A percentile compares a stretch with the other conserved stretches of the same genome.
Conservation (phyloP, 352 stramenopile species). For the Phytophthora europaea region DNA sequence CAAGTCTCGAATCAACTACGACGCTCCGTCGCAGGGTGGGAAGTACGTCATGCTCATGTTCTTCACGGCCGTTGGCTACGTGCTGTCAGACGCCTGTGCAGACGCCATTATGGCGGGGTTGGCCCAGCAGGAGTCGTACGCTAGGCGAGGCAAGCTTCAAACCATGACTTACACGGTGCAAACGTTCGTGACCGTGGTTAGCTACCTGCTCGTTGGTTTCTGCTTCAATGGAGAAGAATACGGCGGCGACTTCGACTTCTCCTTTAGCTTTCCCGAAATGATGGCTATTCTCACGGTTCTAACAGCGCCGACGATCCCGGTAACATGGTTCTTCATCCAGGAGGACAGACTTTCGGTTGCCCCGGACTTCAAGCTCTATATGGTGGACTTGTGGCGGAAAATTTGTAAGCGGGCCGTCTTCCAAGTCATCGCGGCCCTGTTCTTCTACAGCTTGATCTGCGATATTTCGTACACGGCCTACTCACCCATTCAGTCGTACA, state of each 20-base stretch:
- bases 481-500: conserved; percentile 40
- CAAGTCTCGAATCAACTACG: conserved; percentile 44
- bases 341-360: conserved; percentile 25
- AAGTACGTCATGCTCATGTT: conserved; percentile 61
- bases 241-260: conserved; percentile 50
- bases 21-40: conserved; percentile 40
- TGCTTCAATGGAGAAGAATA: conserved; percentile 58
- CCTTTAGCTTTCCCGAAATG: conserved; percentile 40
- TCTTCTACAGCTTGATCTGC: conserved; percentile 45
- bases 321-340: conserved; percentile 58
- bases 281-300: conserved; percentile 48
- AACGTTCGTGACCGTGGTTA: conserved; percentile 46
- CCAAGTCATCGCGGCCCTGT: conserved; percentile 54
- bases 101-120: conserved; percentile 65
- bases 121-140: conserved; percentile 57
- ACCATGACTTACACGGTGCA: conserved; percentile 59
- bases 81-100: conserved; percentile 56
- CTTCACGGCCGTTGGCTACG: conserved; percentile 52
- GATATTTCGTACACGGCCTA: conserved; percentile 40
- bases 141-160: conserved; percentile 56
- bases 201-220: conserved; percentile 53
- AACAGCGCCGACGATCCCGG: conserved; percentile 48
- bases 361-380: conserved; percentile 46
- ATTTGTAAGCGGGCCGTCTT: conserved; percentile 54
- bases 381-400: conserved; percentile 42